Conservation (phyloP, 2,329 filamentous ascomycete species). For the Cercospora citrullina region DNA sequence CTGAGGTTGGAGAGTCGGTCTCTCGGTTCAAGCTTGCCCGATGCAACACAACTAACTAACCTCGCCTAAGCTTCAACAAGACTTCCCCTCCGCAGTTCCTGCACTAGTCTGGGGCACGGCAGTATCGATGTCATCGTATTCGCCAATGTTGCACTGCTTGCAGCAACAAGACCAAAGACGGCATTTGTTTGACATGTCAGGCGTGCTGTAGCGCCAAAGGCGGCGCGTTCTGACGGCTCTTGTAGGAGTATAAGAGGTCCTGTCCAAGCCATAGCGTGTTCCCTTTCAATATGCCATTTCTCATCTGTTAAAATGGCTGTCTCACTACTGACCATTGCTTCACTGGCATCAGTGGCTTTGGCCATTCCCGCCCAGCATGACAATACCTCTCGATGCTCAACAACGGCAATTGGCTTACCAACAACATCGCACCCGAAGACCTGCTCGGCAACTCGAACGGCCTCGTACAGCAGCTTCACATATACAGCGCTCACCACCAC, state of each 20-base stretch:
- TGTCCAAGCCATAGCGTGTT: not conserved
- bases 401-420: not conserved
- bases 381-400: not conserved
- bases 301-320: not conserved
- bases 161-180: not conserved
- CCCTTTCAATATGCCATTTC: not conserved
- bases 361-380: not conserved
- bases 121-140: not conserved
- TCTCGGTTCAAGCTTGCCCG: not conserved
- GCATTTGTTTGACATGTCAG: not conserved
- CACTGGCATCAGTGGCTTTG: not conserved
- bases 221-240: not conserved
- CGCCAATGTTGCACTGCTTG: not conserved
- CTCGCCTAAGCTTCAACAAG: conserved; percentile 10
- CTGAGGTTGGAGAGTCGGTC: not conserved
- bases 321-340: not conserved
- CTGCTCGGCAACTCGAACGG: conserved; percentile 25
- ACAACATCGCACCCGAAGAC: conserved; percentile 13
- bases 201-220: not conserved
- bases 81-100: conserved; percentile 11
- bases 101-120: conserved; percentile 1
- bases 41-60: not conserved
- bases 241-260: not conserved
- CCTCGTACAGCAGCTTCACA: conserved; percentile 22
- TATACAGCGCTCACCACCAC: conserved; percentile 27